Evolutionary conservation across 176 grass and related monocot species (phyloP).

Genomic region (Hyparrhenia diplandra): DNA sequence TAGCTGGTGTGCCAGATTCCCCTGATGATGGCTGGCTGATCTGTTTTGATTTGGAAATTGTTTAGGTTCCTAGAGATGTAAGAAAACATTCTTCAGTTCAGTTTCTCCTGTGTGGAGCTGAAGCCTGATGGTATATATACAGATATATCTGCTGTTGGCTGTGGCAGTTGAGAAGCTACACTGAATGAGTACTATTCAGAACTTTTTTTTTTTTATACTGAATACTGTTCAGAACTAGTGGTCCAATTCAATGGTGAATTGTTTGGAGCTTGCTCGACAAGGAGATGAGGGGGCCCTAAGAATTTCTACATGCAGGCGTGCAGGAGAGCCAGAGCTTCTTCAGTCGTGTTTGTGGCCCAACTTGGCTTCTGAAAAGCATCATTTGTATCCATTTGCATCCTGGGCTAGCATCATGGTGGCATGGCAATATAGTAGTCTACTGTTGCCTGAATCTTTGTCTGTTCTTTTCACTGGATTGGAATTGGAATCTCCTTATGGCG

Average conservation of each 20-base stretch:
- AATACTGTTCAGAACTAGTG: conserved; percentile 27
- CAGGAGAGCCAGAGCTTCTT: conserved; percentile 3
- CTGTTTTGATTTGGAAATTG: neutral
- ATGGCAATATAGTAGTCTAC: neutral
- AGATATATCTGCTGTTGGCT: neutral
- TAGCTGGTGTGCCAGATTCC: conserved; percentile 13
- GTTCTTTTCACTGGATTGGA: neutral
- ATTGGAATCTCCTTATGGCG: neutral
- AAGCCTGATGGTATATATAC: neutral
- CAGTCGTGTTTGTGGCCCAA: neutral
- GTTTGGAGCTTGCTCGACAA: too few relatives aligned
- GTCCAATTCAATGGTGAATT: conserved; percentile 10
- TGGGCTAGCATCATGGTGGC: too few relatives aligned
- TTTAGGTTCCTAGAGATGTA: neutral
- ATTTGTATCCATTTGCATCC: too few relatives aligned
- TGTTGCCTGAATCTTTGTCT: neutral
- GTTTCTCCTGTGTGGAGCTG: neutral
- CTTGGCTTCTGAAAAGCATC: neutral
- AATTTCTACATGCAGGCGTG: neutral
- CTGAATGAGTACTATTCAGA: neutral
- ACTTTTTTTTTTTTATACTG: conserved; percentile 8
- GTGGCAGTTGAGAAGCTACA: conserved; percentile 28
- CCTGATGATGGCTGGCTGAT: neutral
- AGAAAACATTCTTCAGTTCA: conserved; percentile 19
- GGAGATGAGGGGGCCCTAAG: too few relatives aligned